Evolutionary conservation across 2,329 filamentous ascomycete genomes (phyloP).

Genomic region (Conoideocrella luteorostrata): DNA sequence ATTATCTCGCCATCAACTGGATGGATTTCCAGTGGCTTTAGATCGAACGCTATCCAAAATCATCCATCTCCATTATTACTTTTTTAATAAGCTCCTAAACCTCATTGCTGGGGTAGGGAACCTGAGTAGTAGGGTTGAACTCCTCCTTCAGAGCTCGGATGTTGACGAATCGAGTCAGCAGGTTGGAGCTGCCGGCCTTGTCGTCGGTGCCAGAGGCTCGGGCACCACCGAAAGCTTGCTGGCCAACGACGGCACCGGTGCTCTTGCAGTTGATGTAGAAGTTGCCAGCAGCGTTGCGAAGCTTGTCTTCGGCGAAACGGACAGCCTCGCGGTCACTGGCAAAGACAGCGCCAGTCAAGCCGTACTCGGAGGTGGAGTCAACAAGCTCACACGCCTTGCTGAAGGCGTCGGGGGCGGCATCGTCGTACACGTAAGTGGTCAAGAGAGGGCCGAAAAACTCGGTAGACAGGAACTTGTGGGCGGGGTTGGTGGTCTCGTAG

Average conservation of each 20-base stretch:
- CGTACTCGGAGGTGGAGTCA: constrained; percentile 69
- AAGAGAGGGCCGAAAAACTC: constrained; percentile 82
- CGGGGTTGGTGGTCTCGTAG: constrained; percentile 66
- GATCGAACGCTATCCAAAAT: too few relatives aligned
- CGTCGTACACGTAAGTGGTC: constrained; percentile 70
- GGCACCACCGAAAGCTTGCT: constrained; percentile 66
- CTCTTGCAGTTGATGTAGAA: constrained; percentile 85
- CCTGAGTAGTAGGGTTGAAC: constrained; percentile 56
- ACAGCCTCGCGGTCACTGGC: constrained; percentile 61
- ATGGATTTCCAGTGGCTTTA: too few relatives aligned
- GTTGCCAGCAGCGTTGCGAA: constrained; percentile 71
- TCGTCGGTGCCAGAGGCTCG: constrained; percentile 66
- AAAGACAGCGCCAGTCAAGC: constrained; percentile 70
- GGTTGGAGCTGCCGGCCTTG: constrained; percentile 61
- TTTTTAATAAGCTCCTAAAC: too few relatives aligned
- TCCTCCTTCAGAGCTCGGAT: constrained; percentile 68
- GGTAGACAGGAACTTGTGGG: constrained; percentile 66
- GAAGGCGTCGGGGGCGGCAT: constrained; percentile 53
- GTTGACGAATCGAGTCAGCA: constrained; percentile 61
- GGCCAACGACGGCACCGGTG: constrained; percentile 65
- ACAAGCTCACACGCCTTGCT: constrained; percentile 54
- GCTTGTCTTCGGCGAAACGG: constrained; percentile 61
- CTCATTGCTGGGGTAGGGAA: constrained; percentile 68
- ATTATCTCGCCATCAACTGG: too few relatives aligned
- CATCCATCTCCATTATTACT: too few relatives aligned